Evolutionary conservation across 129 eudicot genomes (phyloP).

Genomic region (Sambucus nigra): DNA sequence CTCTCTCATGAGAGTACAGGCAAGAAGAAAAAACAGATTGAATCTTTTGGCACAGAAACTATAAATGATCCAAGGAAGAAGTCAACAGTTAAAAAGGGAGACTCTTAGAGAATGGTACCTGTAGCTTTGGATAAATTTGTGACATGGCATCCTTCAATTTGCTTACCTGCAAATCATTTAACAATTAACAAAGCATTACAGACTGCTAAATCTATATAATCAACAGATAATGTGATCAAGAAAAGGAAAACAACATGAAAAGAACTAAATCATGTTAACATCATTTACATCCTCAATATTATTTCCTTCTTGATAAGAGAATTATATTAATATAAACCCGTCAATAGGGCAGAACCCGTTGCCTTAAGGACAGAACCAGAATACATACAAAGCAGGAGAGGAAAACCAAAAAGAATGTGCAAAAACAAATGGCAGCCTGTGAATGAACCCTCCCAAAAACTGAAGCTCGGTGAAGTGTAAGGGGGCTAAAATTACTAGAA

Average conservation of each 20-base stretch:
- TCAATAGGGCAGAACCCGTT: too few species aligned
- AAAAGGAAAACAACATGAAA: background rate
- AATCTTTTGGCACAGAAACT: background rate
- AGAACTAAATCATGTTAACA: background rate
- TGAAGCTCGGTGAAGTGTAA: too few species aligned
- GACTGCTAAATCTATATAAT: too few species aligned
- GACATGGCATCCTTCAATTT: constrained; percentile 88
- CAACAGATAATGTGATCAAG: background rate
- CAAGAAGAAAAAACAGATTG: background rate
- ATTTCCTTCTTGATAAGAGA: too few species aligned
- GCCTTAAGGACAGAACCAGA: too few species aligned
- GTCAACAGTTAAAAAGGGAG: background rate
- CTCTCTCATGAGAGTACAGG: background rate
- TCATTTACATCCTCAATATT: background rate
- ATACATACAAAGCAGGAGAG: too few species aligned
- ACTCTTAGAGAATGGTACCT: constrained; percentile 35
- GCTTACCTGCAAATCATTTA: constrained; percentile 35
- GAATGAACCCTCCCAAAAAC: too few species aligned
- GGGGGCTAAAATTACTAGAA: too few species aligned
- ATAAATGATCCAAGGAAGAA: constrained; percentile 1
- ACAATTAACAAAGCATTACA: background rate
- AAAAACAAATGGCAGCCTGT: too few species aligned
- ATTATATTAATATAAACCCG: too few species aligned
- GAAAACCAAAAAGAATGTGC: too few species aligned
- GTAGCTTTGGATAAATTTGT: constrained; percentile 76